Conservation (phyloP, 2,329 filamentous ascomycete species). For the Ceratocystis albifundus region DNA sequence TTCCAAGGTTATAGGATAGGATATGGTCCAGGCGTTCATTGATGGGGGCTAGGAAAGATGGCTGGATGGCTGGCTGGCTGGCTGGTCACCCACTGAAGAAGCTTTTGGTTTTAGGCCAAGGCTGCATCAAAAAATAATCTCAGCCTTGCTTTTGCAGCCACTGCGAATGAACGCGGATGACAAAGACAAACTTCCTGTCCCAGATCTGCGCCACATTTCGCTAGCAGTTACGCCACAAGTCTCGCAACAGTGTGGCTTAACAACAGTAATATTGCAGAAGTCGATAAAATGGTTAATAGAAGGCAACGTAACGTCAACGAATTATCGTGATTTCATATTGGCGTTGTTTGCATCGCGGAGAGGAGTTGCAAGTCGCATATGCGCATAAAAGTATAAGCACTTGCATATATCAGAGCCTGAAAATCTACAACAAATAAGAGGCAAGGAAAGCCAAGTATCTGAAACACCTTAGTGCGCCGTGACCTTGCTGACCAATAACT, state of each 20-base stretch:
- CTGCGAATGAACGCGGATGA: no score
- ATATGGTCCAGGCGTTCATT: neutral
- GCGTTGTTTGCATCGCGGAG: neutral
- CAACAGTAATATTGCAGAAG: neutral
- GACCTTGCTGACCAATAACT: neutral
- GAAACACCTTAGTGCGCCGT: neutral
- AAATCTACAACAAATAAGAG: neutral
- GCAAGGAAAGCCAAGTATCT: neutral
- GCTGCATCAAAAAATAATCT: no score
- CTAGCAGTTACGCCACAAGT: no score
- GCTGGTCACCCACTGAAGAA: neutral
- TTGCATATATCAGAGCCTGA: no score
- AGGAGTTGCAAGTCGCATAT: neutral
- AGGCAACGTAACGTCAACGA: neutral
- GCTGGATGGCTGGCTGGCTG: conserved; percentile 10
- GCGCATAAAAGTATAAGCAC: no score
- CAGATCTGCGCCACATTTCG: no score
- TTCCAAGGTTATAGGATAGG: neutral
- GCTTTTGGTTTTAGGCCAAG: neutral
- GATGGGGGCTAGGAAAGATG: conserved; percentile 6
- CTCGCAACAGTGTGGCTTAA: no score
- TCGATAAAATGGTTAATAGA: neutral
- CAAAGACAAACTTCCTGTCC: no score
- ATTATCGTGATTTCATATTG: neutral
- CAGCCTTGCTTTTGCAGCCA: no score